Conservation (phyloP, 768 basidiomycete genomes). For the Xerocomellus chrysenteron region DNA sequence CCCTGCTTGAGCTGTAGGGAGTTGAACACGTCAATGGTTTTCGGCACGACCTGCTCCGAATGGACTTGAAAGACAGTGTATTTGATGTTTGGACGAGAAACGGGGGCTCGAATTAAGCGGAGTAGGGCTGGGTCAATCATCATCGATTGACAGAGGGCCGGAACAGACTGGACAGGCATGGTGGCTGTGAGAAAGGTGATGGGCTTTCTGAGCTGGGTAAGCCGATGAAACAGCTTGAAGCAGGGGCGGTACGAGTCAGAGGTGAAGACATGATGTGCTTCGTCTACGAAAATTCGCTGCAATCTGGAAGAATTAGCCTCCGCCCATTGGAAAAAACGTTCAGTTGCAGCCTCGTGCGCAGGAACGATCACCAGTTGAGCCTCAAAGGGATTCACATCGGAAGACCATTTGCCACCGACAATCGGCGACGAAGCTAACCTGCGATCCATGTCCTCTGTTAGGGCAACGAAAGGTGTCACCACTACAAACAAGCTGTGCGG, state of each 20-base stretch:
- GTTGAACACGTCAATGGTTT: neutral
- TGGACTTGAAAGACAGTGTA: neutral
- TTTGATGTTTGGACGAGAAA: neutral
- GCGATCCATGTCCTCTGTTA: conserved; percentile 11
- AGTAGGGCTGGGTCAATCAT: neutral
- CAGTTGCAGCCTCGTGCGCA: conserved; percentile 4
- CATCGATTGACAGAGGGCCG: neutral
- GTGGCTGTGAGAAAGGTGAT: conserved; percentile 12
- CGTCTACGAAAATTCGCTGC: conserved; percentile 1
- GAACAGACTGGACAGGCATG: conserved; percentile 2
- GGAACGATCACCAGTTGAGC: conserved; percentile 9
- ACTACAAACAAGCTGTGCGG: conserved; percentile 2
- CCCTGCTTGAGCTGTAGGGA: too few species aligned
- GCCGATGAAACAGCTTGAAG: conserved; percentile 10
- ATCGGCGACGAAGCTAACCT: neutral
- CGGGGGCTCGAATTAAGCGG: neutral
- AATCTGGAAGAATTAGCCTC: neutral
- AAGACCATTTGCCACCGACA: neutral
- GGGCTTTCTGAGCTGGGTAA: conserved; percentile 6
- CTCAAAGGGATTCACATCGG: neutral
- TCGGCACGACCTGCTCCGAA: accelerated
- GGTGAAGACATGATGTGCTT: conserved; percentile 9
- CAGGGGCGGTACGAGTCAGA: conserved; percentile 3
- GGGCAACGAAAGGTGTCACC: neutral
- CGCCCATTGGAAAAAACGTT: neutral